phyloP scores from a whole-genome alignment of 208 protist genomes.

The Trypanosomatidae sp. region DNA sequence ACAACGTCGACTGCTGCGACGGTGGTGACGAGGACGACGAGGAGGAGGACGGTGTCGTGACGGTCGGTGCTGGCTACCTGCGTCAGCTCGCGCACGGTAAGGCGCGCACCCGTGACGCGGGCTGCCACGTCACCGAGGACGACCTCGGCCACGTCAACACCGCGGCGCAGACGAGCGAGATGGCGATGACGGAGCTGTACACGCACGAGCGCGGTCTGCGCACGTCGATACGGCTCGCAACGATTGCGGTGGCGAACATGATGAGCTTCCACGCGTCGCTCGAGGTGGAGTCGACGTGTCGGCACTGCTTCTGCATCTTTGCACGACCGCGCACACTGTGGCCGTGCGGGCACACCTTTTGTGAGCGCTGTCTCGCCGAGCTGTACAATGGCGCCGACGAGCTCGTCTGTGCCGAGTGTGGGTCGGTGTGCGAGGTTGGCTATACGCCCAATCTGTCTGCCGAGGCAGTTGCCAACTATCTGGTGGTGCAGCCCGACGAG shows the following conservation, averaged over 20 bases:
- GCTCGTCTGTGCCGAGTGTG: constrained; percentile 78
- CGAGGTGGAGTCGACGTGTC: constrained; percentile 77
- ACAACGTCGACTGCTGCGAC: constrained; percentile 1
- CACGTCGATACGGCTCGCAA: constrained; percentile 35
- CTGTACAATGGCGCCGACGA: constrained; percentile 71
- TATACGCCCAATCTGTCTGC: constrained; percentile 75
- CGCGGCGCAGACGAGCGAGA: constrained; percentile 28
- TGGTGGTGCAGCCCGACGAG: constrained; percentile 18
- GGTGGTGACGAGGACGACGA: not conserved
- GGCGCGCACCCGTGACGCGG: constrained; percentile 17
- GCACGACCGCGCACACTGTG: constrained; percentile 67
- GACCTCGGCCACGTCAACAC: constrained; percentile 68
- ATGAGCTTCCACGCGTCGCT: constrained; percentile 74
- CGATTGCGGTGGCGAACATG: constrained; percentile 58
- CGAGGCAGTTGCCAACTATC: constrained; percentile 71
- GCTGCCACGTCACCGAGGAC: constrained; percentile 47
- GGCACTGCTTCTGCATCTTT: constrained; percentile 79
- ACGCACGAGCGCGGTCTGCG: constrained; percentile 49
- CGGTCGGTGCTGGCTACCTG: constrained; percentile 32
- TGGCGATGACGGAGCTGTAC: constrained; percentile 54
- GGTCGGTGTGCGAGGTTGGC: constrained; percentile 60
- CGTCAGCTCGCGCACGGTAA: constrained; percentile 32
- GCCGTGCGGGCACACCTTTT: constrained; percentile 86
- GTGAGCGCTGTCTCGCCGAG: constrained; percentile 43
- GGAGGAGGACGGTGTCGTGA: constrained; percentile 5